Percentiles rank a stretch among this genome's conserved stretches.
These are phyloP conservation scores for Exophiala oligosperma DNA, from an alignment of 2,329 filamentous ascomycete species.

Conservation along the genomic window DNA sequence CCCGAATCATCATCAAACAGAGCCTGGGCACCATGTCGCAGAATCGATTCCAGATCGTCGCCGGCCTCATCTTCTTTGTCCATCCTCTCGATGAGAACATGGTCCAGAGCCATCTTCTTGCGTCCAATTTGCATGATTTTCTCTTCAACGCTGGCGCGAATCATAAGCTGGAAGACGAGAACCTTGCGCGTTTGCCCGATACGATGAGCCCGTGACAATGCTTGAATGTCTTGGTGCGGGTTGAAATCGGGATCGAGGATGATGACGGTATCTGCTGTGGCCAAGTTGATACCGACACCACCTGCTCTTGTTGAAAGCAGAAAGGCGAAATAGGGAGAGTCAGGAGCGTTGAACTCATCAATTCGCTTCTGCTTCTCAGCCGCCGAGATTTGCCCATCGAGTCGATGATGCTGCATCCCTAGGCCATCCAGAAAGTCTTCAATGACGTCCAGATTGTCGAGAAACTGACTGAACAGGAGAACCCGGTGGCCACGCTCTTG, in stretches of 20 bases:
- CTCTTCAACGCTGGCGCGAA: constrained; percentile 84
- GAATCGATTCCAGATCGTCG: constrained; percentile 80
- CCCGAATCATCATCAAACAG: constrained; percentile 77
- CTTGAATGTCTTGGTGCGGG: constrained; percentile 95
- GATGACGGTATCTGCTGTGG: constrained; percentile 95
- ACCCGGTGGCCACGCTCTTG: constrained; percentile 84
- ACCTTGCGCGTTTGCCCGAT: constrained; percentile 97
- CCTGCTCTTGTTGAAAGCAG: constrained; percentile 90
- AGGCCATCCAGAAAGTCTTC: constrained; percentile 87
- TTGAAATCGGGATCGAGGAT: constrained; percentile 98
- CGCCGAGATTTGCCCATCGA: constrained; percentile 81
- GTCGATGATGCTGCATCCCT: constrained; percentile 70
- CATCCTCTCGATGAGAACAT: constrained; percentile 91
- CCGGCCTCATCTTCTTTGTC: constrained; percentile 77
- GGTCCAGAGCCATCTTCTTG: constrained; percentile 54
- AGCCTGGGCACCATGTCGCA: constrained; percentile 82
- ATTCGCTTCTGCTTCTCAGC: constrained; percentile 92
- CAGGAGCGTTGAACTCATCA: constrained; percentile 84
- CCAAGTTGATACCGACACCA: constrained; percentile 95
- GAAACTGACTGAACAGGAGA: constrained; percentile 92
- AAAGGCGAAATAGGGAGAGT: constrained; percentile 84
- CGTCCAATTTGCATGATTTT: constrained; percentile 89
- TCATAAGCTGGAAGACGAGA: constrained; percentile 92
- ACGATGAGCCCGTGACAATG: constrained; percentile 87
- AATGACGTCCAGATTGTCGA: constrained; percentile 80